These are phyloP conservation scores for Fistulifera pelliculosa DNA, from an alignment of 108 stramenopile genomes.

Conservation along the genomic window DNA sequence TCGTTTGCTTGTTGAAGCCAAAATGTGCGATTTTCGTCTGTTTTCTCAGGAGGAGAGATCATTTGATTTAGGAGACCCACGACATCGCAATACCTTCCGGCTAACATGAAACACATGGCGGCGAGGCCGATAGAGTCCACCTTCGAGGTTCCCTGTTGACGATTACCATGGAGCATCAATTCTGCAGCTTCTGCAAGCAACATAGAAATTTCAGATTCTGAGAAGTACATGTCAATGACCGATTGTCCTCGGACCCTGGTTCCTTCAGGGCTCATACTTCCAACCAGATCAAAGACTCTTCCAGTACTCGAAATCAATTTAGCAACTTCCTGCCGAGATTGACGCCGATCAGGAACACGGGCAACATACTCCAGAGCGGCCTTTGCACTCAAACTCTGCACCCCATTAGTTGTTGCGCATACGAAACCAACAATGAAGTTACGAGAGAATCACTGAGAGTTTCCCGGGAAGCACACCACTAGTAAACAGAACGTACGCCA, in stretches of 20 bases:
- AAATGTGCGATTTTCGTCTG: slow-evolving; percentile 23
- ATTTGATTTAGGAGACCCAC: slow-evolving; percentile 20
- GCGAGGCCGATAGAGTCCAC: neutral
- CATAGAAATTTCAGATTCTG: slow-evolving; percentile 35
- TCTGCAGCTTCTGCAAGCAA: slow-evolving; percentile 41
- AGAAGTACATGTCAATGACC: slow-evolving; percentile 45
- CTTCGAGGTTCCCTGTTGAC: slow-evolving; percentile 20
- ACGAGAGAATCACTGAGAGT: slow-evolving; percentile 9
- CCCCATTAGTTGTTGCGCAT: slow-evolving; percentile 20
- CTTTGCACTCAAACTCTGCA: slow-evolving; percentile 10
- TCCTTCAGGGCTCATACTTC: slow-evolving; percentile 23
- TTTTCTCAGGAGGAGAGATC: slow-evolving; percentile 15
- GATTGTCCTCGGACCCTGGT: slow-evolving; percentile 15
- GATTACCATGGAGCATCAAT: slow-evolving; percentile 11
- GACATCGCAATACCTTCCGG: slow-evolving; percentile 20
- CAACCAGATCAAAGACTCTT: slow-evolving; percentile 22
- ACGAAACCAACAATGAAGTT: slow-evolving; percentile 28
- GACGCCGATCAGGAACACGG: slow-evolving; percentile 16
- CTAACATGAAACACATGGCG: slow-evolving; percentile 23
- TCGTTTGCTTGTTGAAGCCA: slow-evolving; percentile 58
- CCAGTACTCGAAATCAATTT: slow-evolving; percentile 15
- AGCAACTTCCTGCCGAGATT: slow-evolving; percentile 22
- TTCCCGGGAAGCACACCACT: slow-evolving; percentile 3
- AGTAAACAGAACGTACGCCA: slow-evolving; percentile 29
- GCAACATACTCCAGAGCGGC: slow-evolving; percentile 40